Base-by-base conservation (phyloP, 75 land plant genomes). In the Picea glauca region DNA sequence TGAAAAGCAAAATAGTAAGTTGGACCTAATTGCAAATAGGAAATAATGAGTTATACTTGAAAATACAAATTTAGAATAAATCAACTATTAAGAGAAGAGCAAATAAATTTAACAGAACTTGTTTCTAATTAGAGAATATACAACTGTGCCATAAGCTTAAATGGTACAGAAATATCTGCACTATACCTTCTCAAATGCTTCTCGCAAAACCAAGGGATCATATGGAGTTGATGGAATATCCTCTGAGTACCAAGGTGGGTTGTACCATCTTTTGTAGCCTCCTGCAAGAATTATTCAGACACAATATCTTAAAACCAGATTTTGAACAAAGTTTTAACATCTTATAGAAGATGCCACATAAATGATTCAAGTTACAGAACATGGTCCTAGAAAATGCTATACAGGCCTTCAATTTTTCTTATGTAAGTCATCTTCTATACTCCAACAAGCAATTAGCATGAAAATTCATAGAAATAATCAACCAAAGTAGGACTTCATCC, bases 211-310 rank as follows among this genome's bases (percentile, higher is more conserved):
- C 12, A 86, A 60, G 18, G 96, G 91, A 79, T 92, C 88, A 82
- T 92, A 93, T 4, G 96, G 91, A 58, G 82, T 75, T 57, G 92
- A 81, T 63, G 96, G 96, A 62, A 92, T 85, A 12, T 62, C 65
- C 67, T 92, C 96, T 9, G 84, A 76, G 46, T 57, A 92, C 96
- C 96, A 93, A 58, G 92, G 88, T 78, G 96, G 94, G 82, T 93
- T 92, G 78, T 93, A 92, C 95, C 94, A 93, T 56, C 92, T 92
- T 76, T 89, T 80, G 12, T 88, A 77, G 23, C 72, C 92, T 60
- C 96, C 96, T 93, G 88, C 72, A 83, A 56, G 6, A 40, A 38
- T 70, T 20, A 17, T 70, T 43, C 54, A n/a, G 11, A 3, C 40
- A 3, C 40, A 68, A 40, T 67, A 32, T 11, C 23, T 70, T n/a